Conservation (phyloP, 306 rosid species). For the Dalbergia oliveri region DNA sequence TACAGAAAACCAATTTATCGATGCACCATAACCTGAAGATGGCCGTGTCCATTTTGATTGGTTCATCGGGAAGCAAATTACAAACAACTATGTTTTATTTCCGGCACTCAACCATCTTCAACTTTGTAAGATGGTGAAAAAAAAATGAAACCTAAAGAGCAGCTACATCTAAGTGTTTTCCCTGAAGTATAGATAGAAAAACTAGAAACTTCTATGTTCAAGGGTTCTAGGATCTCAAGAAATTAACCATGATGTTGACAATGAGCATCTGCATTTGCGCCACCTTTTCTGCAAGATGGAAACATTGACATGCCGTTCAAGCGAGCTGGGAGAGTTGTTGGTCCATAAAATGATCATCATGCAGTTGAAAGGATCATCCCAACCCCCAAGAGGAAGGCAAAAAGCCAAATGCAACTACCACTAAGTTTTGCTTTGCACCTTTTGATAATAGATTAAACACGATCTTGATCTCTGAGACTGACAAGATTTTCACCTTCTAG, state of each 20-base stretch:
- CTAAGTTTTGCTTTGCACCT: not conserved
- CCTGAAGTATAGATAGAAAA: slow-evolving; percentile 19
- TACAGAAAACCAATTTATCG: not conserved
- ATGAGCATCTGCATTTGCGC: slow-evolving; percentile 38
- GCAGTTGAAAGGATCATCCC: slow-evolving; percentile 37
- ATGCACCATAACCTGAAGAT: slow-evolving; percentile 12
- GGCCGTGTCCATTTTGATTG: slow-evolving; percentile 1
- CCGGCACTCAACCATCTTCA: slow-evolving; percentile 39
- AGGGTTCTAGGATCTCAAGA: slow-evolving; percentile 15
- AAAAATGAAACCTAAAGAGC: not conserved
- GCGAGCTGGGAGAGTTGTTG: not conserved
- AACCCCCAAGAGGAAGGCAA: slow-evolving; percentile 26
- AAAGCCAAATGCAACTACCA: slow-evolving; percentile 37
- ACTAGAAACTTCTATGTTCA: not conserved
- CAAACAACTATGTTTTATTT: slow-evolving; percentile 18
- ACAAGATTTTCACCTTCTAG: not conserved
- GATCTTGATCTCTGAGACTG: slow-evolving; percentile 1
- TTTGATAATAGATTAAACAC: not conserved
- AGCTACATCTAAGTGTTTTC: slow-evolving; percentile 16
- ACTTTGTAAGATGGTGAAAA: slow-evolving; percentile 2
- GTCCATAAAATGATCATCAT: slow-evolving; percentile 31
- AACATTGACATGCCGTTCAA: slow-evolving; percentile 18
- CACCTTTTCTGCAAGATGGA: slow-evolving; percentile 4
- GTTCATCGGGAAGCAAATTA: not conserved
- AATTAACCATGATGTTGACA: slow-evolving; percentile 25